phyloP scores from a whole-genome alignment of 306 rosid species.

The Pyrus pyrifolia region DNA sequence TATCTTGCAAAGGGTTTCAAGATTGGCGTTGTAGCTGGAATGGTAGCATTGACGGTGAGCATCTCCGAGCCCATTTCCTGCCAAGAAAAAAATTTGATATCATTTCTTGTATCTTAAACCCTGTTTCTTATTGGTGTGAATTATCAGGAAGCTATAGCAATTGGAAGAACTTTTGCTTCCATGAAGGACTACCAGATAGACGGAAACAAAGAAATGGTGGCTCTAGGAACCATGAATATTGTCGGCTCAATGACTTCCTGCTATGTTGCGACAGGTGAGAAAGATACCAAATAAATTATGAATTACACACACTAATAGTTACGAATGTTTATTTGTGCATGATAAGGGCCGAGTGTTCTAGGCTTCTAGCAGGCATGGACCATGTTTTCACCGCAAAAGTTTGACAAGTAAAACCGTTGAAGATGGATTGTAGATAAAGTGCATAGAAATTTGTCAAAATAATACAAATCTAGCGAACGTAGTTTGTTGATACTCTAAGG shows the following conservation, averaged over 20 bases:
- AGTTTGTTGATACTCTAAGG: not conserved
- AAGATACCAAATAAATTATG: not conserved
- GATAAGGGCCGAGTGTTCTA: not conserved
- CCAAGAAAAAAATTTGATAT: slow-evolving; percentile 4
- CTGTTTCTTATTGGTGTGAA: not conserved
- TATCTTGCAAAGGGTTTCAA: slow-evolving; percentile 64
- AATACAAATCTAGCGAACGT: not conserved
- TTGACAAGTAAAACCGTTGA: not conserved
- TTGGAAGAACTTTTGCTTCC: slow-evolving; percentile 95
- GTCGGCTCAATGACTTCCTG: slow-evolving; percentile 95
- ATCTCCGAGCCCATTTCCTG: slow-evolving; percentile 16
- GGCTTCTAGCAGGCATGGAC: not conserved
- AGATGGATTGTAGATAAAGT: not conserved
- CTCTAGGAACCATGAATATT: slow-evolving; percentile 85
- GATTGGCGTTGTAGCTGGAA: slow-evolving; percentile 77
- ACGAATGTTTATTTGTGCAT: not conserved
- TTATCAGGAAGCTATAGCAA: slow-evolving; percentile 83
- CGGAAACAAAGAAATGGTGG: slow-evolving; percentile 98
- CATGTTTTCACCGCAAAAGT: not conserved
- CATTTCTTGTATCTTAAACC: slow-evolving; percentile 3
- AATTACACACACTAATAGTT: not conserved
- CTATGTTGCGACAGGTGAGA: slow-evolving; percentile 95
- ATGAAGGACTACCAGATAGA: slow-evolving; percentile 93
- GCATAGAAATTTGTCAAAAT: not conserved
- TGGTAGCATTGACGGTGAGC: slow-evolving; percentile 87